These are phyloP conservation scores for Sarcodon sp. DNA, from an alignment of 768 basidiomycete species.

Conservation along the genomic window DNA sequence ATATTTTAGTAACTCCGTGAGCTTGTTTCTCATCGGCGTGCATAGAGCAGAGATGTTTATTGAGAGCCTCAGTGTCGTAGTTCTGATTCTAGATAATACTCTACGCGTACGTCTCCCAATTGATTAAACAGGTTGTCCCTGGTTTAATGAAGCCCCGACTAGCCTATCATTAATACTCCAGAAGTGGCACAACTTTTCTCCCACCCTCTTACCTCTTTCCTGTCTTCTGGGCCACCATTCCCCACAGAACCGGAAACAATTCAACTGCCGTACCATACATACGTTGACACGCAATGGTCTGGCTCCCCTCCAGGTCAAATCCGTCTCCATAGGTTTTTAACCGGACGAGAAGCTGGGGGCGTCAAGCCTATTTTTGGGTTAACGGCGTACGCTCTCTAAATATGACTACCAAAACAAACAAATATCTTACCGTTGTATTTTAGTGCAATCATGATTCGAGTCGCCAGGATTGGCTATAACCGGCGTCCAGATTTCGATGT, in stretches of 20 bases:
- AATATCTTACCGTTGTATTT: not conserved
- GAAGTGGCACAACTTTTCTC: conserved; percentile 81
- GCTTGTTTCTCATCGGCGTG: conserved; percentile 15
- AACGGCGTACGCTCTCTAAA: conserved; percentile 52
- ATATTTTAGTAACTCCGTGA: conserved; percentile 76
- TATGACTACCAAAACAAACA: not conserved
- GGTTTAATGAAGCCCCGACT: not conserved
- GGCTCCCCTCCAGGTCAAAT: conserved; percentile 18
- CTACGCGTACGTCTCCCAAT: conserved; percentile 36
- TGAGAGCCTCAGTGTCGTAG: conserved; percentile 50
- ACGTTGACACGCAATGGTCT: conserved; percentile 35
- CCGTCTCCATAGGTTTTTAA: conserved; percentile 71
- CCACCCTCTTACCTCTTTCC: conserved; percentile 67
- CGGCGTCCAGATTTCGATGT: conserved; percentile 31
- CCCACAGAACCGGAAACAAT: conserved; percentile 36
- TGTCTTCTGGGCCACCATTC: conserved; percentile 47
- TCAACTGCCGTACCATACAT: conserved; percentile 56
- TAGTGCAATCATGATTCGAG: conserved; percentile 39
- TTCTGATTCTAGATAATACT: conserved; percentile 70
- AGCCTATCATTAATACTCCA: conserved; percentile 71
- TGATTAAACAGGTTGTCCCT: not conserved
- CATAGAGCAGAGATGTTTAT: not conserved
- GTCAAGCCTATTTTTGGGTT: conserved; percentile 84
- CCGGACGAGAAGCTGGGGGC: conserved; percentile 74
- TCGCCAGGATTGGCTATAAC: conserved; percentile 35